Conservation (phyloP, 768 basidiomycete species). For the Lactarius hatsudake region DNA sequence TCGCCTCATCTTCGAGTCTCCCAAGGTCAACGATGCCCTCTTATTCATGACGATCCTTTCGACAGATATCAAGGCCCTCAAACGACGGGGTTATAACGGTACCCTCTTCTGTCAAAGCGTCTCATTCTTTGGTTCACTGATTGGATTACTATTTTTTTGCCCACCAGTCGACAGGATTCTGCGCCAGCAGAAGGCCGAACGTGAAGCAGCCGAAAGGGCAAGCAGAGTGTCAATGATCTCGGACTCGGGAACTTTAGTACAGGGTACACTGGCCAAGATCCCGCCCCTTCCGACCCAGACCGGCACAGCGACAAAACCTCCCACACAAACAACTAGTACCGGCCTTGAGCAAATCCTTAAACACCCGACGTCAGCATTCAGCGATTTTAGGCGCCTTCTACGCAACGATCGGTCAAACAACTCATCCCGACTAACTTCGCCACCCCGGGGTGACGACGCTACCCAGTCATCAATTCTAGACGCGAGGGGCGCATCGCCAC, state of each 20-base stretch:
- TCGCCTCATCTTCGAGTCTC: constrained; percentile 70
- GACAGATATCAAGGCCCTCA: constrained; percentile 79
- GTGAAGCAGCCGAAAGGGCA: constrained; percentile 51
- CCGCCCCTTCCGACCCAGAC: neutral
- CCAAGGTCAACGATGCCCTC: constrained; percentile 82
- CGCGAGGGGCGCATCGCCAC: neutral
- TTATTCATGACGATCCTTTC: constrained; percentile 92
- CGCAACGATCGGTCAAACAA: constrained; percentile 8
- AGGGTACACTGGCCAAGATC: constrained; percentile 17
- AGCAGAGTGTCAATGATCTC: constrained; percentile 31
- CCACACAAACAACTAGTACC: neutral
- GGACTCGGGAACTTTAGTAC: constrained; percentile 16
- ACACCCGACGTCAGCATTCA: constrained; percentile 15
- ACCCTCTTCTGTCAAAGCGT: constrained; percentile 21
- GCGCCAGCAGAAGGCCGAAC: constrained; percentile 73
- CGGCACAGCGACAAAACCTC: neutral
- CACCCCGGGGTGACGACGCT: neutral
- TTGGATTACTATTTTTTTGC: constrained; percentile 25
- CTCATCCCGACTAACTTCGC: neutral
- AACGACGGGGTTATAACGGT: constrained; percentile 86
- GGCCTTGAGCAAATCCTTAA: constrained; percentile 25
- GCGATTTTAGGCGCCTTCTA: constrained; percentile 17
- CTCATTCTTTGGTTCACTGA: constrained; percentile 20
- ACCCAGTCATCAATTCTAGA: neutral
- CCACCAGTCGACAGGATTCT: constrained; percentile 82